Base-by-base conservation (phyloP, 495 filamentous ascomycete species). In the Barbatosphaeria neglecta region DNA sequence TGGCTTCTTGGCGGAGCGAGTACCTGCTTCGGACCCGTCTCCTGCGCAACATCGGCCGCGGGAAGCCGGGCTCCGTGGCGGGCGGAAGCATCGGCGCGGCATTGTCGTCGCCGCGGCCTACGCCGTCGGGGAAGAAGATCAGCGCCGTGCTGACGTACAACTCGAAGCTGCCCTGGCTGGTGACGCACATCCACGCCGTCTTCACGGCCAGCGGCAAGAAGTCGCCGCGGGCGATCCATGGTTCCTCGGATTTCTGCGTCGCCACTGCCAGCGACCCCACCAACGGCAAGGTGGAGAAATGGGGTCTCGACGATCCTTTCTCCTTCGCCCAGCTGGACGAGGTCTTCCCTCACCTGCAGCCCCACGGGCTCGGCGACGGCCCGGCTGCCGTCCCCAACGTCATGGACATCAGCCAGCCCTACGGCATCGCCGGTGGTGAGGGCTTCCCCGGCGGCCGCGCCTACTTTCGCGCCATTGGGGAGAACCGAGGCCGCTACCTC, bases 1-100 rank as follows among this genome's bases (percentile, higher is more conserved):
- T 86, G 37, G 82, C 86, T 17, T 89, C 89, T 1, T 96, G 90
- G 90, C 78, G 88, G 24, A 93, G 86, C 60, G 90, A 96, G 58
- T 96, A 95, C 57, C 83, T 95, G 35, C 61, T 92, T 23, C 74
- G 90, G 20, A 96, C 87, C n/a, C 77, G 83, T 38, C 70, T 95
- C 48, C 70, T 96, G 35, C 77, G 87, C 33, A 90, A 85, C 41
- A 68, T 96, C 44, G 73, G 69, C 25, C 77, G 86, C 44, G 90
- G 88, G 31, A 65, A 94, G 16, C 73, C 79, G 1, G 71, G 67
- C 15, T 57, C 62, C 7, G 64, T 71, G 5, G 50, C 64, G 31
- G 13, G 13, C 8, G 66, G 68, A n/a, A 64, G 63, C 35, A 62
- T 52, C 43, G 67, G 62, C 11, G 44, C 61, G 15, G 51, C 67